Conservation (phyloP, 176 grass and related monocot species). For the Dactylis glomerata region DNA sequence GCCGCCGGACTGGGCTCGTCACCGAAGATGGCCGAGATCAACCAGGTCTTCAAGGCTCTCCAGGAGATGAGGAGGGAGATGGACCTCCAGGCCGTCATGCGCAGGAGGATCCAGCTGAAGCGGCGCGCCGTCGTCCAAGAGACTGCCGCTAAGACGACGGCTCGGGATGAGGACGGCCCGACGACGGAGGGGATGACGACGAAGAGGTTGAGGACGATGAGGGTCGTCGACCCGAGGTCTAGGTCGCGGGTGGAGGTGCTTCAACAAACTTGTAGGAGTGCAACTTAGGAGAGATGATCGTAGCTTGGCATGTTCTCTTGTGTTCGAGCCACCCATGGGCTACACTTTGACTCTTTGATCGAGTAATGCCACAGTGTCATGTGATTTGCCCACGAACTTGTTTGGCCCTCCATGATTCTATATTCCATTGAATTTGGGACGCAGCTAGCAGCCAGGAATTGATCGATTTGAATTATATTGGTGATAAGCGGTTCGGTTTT, state of each 20-base stretch:
- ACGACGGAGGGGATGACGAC: not conserved
- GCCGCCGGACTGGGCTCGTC: not conserved
- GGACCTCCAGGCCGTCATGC: conserved; percentile 18
- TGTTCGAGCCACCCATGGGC: not conserved
- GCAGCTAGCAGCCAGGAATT: too few species aligned
- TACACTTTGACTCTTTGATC: not conserved
- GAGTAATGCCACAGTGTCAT: not conserved
- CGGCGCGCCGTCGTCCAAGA: not conserved
- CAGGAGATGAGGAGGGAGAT: not conserved
- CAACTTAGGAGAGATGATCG: not conserved
- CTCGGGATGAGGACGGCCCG: not conserved
- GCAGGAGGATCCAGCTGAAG: not conserved
- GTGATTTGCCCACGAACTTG: not conserved
- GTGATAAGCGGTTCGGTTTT: too few species aligned
- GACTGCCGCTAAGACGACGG: not conserved
- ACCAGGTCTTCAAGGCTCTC: not conserved
- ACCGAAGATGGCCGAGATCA: not conserved
- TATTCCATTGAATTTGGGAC: too few species aligned
- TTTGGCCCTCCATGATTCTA: not conserved
- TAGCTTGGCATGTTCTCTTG: not conserved
- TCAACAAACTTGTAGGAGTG: not conserved
- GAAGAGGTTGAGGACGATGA: not conserved
- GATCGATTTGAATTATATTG: too few species aligned
- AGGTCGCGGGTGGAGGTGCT: not conserved
- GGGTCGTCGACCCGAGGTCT: not conserved